Evolutionary conservation across 1,139 yeast species (phyloP).

Genomic region (Sugiyamaella sp.): DNA sequence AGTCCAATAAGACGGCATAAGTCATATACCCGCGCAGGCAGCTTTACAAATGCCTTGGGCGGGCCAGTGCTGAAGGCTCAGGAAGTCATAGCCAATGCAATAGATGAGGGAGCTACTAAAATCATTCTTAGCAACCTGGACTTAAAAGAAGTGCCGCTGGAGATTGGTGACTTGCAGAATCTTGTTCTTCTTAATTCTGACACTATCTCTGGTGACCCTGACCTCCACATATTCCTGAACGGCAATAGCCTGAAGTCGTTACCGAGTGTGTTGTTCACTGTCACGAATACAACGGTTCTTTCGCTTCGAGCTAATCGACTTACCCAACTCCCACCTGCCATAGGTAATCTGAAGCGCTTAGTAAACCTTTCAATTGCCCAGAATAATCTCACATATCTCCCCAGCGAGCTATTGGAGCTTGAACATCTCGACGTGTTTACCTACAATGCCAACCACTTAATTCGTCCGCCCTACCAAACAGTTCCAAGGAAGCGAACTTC

Average conservation of each 20-base stretch:
- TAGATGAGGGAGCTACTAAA: slow-evolving; percentile 44
- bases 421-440: slow-evolving; percentile 51
- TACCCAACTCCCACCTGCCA: slow-evolving; percentile 55
- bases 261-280: slow-evolving; percentile 56
- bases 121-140: slow-evolving; percentile 51
- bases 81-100: slow-evolving; percentile 33
- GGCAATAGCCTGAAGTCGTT: slow-evolving; percentile 54
- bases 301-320: slow-evolving; percentile 57
- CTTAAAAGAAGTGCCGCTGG: slow-evolving; percentile 54
- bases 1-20: slow-evolving; percentile 4
- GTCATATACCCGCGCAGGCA: slow-evolving; percentile 1
- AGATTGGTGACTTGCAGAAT: slow-evolving; percentile 56
- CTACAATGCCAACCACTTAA: slow-evolving; percentile 52
- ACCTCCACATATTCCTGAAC: slow-evolving; percentile 53
- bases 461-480: slow-evolving; percentile 25
- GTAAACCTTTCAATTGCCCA: slow-evolving; percentile 55
- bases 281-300: slow-evolving; percentile 55
- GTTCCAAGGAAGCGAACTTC: slow-evolving; percentile 5
- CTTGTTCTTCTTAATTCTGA: slow-evolving; percentile 41
- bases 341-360: slow-evolving; percentile 49
- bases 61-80: slow-evolving; percentile 25
- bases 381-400: slow-evolving; percentile 56
- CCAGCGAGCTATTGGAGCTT: slow-evolving; percentile 56
- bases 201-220: slow-evolving; percentile 30
- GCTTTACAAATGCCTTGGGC: background rate